phyloP scores from a whole-genome alignment of 2,329 filamentous ascomycete genomes.

The Madurella fahalii region DNA sequence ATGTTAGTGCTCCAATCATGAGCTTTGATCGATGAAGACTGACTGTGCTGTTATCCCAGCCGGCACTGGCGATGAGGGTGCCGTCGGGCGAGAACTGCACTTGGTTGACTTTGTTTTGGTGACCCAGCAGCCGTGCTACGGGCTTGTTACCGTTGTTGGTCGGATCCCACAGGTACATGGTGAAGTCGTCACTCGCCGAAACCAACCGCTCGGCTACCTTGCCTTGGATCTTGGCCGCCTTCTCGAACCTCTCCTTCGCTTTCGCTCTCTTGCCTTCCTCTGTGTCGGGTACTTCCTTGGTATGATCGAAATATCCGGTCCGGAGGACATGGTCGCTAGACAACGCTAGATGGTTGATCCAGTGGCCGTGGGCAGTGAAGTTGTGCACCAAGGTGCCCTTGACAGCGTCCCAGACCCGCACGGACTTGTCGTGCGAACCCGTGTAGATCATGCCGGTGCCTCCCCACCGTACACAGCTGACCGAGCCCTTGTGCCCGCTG shows the following conservation, averaged over 20 bases:
- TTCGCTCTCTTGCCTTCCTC: constrained; percentile 68
- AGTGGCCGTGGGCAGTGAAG: constrained; percentile 72
- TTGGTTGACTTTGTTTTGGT: constrained; percentile 96
- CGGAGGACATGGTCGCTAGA: constrained; percentile 88
- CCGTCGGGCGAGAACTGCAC: constrained; percentile 93
- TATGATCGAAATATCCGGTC: constrained; percentile 84
- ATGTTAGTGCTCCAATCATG: background rate
- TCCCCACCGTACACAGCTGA: constrained; percentile 92
- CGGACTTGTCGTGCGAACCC: constrained; percentile 83
- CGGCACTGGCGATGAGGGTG: constrained; percentile 76
- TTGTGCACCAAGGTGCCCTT: constrained; percentile 78
- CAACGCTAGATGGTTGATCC: constrained; percentile 91
- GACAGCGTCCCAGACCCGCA: constrained; percentile 82
- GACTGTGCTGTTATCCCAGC: constrained; percentile 70
- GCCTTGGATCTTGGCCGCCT: constrained; percentile 72
- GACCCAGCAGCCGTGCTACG: constrained; percentile 81
- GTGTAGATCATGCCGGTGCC: constrained; percentile 83
- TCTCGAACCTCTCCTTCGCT: constrained; percentile 78
- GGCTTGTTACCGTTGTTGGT: constrained; percentile 70
- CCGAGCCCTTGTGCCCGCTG: constrained; percentile 81
- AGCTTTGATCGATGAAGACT: background rate
- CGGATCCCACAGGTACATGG: constrained; percentile 94
- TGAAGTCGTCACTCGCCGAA: constrained; percentile 91
- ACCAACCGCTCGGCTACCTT: constrained; percentile 79
- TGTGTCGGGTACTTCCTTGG: constrained; percentile 59